phyloP scores from a whole-genome alignment of 2,329 filamentous ascomycete species.

The Colletotrichum abscissum region DNA sequence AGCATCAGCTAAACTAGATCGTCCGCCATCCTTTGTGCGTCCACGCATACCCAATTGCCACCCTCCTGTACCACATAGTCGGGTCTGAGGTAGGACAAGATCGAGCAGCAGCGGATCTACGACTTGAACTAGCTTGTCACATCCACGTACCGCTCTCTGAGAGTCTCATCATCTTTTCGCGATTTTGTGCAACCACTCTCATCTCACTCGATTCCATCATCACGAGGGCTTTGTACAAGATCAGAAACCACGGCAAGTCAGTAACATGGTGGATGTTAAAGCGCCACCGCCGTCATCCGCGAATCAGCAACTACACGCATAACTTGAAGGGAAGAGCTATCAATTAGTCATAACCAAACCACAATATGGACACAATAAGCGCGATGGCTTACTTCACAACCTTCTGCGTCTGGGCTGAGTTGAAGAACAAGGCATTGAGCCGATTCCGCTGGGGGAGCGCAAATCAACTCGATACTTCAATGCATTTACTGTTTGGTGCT shows the following conservation, averaged over 20 bases:
- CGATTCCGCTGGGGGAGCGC: slow-evolving; percentile 54
- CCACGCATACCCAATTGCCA: background rate
- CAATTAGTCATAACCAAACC: background rate
- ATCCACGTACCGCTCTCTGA: background rate
- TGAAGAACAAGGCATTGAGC: slow-evolving; percentile 56
- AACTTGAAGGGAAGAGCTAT: background rate
- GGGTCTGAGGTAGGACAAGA: background rate
- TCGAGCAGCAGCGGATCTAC: background rate
- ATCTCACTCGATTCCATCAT: no score
- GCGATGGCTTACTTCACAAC: background rate
- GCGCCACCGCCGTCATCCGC: background rate
- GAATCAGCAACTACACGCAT: background rate
- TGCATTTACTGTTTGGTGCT: slow-evolving; percentile 61
- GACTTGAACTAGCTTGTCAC: background rate
- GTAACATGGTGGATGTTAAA: slow-evolving; percentile 15
- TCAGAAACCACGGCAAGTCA: no score
- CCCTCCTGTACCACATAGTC: background rate
- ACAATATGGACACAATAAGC: background rate
- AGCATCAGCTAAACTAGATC: background rate
- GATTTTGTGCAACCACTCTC: background rate
- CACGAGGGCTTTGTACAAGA: no score
- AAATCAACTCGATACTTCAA: slow-evolving; percentile 54
- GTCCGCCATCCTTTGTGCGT: background rate
- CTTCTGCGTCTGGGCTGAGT: slow-evolving; percentile 43
- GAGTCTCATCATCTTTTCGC: background rate